These are phyloP conservation scores for Alternaria sp. DNA, from an alignment of 2,329 filamentous ascomycete species.

Conservation along the genomic window DNA sequence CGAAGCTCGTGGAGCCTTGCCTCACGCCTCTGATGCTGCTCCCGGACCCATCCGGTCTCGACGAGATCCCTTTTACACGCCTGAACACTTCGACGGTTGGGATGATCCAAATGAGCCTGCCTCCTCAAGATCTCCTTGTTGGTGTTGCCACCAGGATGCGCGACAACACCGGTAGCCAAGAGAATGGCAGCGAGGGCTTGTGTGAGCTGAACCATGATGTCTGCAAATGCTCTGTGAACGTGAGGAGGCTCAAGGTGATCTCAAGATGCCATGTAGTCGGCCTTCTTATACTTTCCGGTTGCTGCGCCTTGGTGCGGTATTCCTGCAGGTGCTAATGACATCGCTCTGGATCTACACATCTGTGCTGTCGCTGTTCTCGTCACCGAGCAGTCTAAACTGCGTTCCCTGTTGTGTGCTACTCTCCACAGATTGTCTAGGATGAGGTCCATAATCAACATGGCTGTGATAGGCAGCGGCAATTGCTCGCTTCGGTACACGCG, in stretches of 20 bases:
- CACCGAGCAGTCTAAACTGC: conserved; percentile 4
- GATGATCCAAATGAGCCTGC: conserved; percentile 45
- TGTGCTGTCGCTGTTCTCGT: not conserved
- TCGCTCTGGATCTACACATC: conserved; percentile 18
- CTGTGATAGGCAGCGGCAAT: conserved; percentile 26
- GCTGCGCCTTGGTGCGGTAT: conserved; percentile 7
- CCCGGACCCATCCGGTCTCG: conserved; percentile 39
- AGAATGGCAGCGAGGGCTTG: conserved; percentile 31
- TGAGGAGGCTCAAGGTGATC: not conserved
- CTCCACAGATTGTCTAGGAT: conserved; percentile 22
- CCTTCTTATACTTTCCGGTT: conserved; percentile 32
- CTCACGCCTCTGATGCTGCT: conserved; percentile 49
- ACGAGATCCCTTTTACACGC: conserved; percentile 42
- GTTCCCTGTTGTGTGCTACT: conserved; percentile 14
- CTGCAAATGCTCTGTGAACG: not conserved
- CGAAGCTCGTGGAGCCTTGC: conserved; percentile 46
- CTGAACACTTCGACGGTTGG: conserved; percentile 46
- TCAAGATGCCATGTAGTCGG: not conserved
- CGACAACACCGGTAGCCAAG: conserved; percentile 35
- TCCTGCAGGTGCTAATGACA: conserved; percentile 15
- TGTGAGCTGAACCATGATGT: conserved; percentile 36
- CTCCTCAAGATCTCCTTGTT: conserved; percentile 39
- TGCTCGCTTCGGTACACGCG: conserved; percentile 21
- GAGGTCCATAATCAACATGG: conserved; percentile 16
- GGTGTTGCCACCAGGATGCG: conserved; percentile 51